Conservation (phyloP, 768 basidiomycete species). For the Hericium erinaceus region DNA sequence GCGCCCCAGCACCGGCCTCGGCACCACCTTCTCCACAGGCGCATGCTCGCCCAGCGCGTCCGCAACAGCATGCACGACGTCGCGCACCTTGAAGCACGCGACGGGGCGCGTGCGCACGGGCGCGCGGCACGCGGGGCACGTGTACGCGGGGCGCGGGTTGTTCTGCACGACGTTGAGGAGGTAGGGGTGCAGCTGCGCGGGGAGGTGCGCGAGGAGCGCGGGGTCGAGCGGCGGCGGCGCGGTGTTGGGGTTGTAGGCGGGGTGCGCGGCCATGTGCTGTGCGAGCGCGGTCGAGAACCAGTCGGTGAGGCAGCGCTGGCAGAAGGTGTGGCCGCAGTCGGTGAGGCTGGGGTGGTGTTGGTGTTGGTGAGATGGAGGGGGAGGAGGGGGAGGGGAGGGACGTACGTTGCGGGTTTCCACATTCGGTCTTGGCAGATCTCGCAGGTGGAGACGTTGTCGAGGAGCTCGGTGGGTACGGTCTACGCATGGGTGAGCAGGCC, state of each 20-base stretch:
- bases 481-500: not conserved
- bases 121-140: conserved; percentile 60
- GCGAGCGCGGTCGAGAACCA: conserved; percentile 40
- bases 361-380: not conserved
- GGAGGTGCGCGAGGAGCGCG: not conserved
- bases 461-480: not conserved
- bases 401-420: conserved; percentile 62
- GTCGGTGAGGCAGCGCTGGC: conserved; percentile 49
- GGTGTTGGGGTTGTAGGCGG: conserved; percentile 28
- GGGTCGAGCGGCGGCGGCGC: not conserved
- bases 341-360: conserved; percentile 41
- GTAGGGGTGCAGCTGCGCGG: conserved; percentile 8
- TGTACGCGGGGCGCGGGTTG: conserved; percentile 35
- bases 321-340: conserved; percentile 63
- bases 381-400: conserved; percentile 2
- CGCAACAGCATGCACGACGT: conserved; percentile 40
- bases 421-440: conserved; percentile 56
- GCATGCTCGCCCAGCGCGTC: conserved; percentile 40
- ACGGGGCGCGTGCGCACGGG: conserved; percentile 39
- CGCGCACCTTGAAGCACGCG: conserved; percentile 55
- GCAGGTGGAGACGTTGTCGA: conserved; percentile 51
- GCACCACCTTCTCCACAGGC: conserved; percentile 19
- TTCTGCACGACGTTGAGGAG: no score
- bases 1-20: not conserved
- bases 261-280: conserved; percentile 39